Base-by-base conservation (phyloP, 768 basidiomycete genomes). In the Lentinus brumalis region DNA sequence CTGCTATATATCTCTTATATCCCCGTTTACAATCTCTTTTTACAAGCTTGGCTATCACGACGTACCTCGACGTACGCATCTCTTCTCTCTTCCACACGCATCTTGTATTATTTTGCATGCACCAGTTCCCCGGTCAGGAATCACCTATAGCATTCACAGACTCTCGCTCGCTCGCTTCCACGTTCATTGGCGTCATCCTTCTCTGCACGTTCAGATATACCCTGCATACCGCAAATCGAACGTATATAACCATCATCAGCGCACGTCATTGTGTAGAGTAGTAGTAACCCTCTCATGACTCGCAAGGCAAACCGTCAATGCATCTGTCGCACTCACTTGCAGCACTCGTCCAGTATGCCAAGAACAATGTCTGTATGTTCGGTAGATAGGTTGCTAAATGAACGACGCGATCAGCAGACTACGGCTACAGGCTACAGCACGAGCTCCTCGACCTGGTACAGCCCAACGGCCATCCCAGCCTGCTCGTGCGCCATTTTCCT, bases 391-490 rank as follows among this genome's bases (percentile, higher is more conserved):
- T 26, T 26, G 21, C 21, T 26, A 26, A 1, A 26, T 16, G n/a
- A 3, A 30, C 35, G 29, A 42, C 1, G 10, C 21, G 2, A 10
- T 15, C 4, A 15, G 40, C 0, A 16, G 21, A 26, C 21, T 26
- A 26, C 21, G 21, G 21, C 52, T 58, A 67, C 57, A 67, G 21
- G 21, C 52, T 58, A 67, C 57, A 67, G 42, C 55, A 71, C 62
- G 5, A 93, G 76, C 66, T 91, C 87, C 66, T 92, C 91, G 61
- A 92, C 69, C 72, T 84, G 86, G 73, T 92, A 92, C 65, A 85
- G 66, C 21, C 88, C 88, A 56, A 91, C 77, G 38, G 78, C 79
- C 56, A 84, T 76, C 32, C 75, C 78, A 18, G 79, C 77, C 60
- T 79, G 82, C 64, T 85, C 83, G 39, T 79, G 80, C n/a, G 77